Conservation (phyloP, 805 yeast genomes). For the Wickerhamomyces chambardii region DNA sequence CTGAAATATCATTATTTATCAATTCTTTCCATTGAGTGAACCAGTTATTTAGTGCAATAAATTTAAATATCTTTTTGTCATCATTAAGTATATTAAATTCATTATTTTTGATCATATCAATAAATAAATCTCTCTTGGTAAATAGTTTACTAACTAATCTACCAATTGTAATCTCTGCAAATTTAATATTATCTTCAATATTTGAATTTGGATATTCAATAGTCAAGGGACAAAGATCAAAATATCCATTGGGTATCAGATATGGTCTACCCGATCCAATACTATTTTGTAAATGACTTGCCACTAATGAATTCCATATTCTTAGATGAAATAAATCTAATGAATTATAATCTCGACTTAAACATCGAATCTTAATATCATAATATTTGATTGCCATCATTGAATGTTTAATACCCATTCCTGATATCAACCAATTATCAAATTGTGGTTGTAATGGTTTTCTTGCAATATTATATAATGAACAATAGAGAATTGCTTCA, state of each 20-base stretch:
- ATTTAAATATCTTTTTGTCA: slow-evolving; percentile 7
- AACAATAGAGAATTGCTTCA: slow-evolving; percentile 48
- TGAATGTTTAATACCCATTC: slow-evolving; percentile 40
- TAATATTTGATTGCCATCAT: slow-evolving; percentile 36
- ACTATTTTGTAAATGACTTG: slow-evolving; percentile 41
- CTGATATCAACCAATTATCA: slow-evolving; percentile 44
- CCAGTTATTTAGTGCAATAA: slow-evolving; percentile 29
- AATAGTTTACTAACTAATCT: slow-evolving; percentile 15
- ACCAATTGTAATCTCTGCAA: slow-evolving; percentile 37
- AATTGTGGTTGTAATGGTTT: slow-evolving; percentile 43
- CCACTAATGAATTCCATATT: slow-evolving; percentile 42
- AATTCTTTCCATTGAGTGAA: slow-evolving; percentile 32
- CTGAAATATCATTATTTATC: slow-evolving; percentile 37
- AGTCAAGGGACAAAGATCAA: slow-evolving; percentile 32
- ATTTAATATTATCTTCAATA: slow-evolving; percentile 45
- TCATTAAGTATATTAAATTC: slow-evolving; percentile 3
- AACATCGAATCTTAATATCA: slow-evolving; percentile 28
- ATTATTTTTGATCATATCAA: slow-evolving; percentile 12
- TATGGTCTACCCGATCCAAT: slow-evolving; percentile 41
- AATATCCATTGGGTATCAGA: slow-evolving; percentile 27
- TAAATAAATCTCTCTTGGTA: slow-evolving; percentile 12
- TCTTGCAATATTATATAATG: slow-evolving; percentile 44
- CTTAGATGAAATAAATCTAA: slow-evolving; percentile 44
- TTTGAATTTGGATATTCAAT: slow-evolving; percentile 40
- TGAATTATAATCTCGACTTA: slow-evolving; percentile 17